Base-by-base conservation (phyloP, 441 rosid genomes). In the Capsella rubella region DNA sequence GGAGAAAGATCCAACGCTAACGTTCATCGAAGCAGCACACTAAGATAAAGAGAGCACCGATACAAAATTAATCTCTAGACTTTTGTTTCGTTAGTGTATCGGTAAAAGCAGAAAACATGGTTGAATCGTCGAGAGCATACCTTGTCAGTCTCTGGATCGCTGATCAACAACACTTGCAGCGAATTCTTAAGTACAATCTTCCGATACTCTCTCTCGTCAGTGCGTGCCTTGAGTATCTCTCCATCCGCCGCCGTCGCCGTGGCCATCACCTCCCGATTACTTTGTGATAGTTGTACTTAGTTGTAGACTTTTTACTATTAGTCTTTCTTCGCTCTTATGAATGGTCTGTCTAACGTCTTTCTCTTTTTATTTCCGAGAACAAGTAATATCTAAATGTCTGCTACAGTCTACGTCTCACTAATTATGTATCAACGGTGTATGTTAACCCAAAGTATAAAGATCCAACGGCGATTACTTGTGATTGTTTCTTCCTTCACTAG, bases 1-100 rank as follows among this genome's bases (percentile, higher is more conserved):
- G 55, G 87, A 78, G 79, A 88, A 95, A 61, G 87, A 79, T 69
- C 99, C 99, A 25, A 95, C 89, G 43, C 85, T 71, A 45, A 95
- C 99, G 62, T 81, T 59, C 99, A 95, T 95, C 15, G 93, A 90
- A 76, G 99, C 98, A 77, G 97, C 93, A 79, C 96, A 90, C 99
- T 92, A 80, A 46, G 10, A 56, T 15, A 45, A 80, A 46, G 10
- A 56, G 25, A 45, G 6, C 65, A 60, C 11, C 3, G 1, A 25
- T 8, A 13, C 35, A 13, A 0, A 59, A 60, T 3, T 0, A 25
- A 60, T 21, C 65, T 6, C 14, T 12, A 59, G 7, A 8, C 0
- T 8, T 13, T 14, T 1, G 6, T 0, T 6, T 34, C 8, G 25
- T 21, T 21, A 21, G 25, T 21, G 25, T 8, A 37, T 29, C 43